Conservation (phyloP, 192 early-diverging fungal species). For the Entophlyctis luteolus region DNA sequence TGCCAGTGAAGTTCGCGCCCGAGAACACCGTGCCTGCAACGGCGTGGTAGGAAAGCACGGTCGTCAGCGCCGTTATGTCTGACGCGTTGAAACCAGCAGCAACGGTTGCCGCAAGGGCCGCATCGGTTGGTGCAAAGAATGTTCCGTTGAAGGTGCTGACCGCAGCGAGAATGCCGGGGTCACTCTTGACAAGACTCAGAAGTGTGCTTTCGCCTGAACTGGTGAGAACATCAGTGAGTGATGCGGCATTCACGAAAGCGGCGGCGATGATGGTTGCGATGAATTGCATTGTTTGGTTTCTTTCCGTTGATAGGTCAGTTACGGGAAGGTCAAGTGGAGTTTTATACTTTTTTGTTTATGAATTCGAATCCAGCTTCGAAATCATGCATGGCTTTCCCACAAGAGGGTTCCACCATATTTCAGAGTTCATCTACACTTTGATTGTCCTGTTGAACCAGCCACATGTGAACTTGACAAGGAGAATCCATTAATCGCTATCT, state of each 20-base stretch:
- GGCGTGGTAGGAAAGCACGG: constrained; percentile 16
- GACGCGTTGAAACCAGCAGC: constrained; percentile 1
- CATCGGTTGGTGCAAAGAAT: constrained; percentile 26
- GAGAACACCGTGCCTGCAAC: background rate
- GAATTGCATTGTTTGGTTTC: background rate
- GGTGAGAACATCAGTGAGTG: background rate
- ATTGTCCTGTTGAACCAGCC: too few species aligned
- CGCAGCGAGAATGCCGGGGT: background rate
- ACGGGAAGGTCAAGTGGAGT: too few species aligned
- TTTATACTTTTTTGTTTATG: too few species aligned
- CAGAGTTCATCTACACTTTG: too few species aligned
- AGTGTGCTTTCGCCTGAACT: constrained; percentile 12
- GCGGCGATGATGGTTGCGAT: background rate
- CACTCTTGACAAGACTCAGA: constrained; percentile 10
- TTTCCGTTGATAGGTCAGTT: too few species aligned
- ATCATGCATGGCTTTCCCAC: too few species aligned
- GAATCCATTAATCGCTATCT: too few species aligned
- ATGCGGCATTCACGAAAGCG: background rate
- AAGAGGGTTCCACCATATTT: too few species aligned
- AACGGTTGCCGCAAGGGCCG: constrained; percentile 10
- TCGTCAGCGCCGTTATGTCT: background rate
- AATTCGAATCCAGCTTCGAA: too few species aligned
- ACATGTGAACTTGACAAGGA: too few species aligned
- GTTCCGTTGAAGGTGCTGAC: constrained; percentile 9
- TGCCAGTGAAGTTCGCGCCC: background rate